Evolutionary conservation across 208 protist genomes (phyloP).

Genomic region (Plasmodiophora brassicae): DNA sequence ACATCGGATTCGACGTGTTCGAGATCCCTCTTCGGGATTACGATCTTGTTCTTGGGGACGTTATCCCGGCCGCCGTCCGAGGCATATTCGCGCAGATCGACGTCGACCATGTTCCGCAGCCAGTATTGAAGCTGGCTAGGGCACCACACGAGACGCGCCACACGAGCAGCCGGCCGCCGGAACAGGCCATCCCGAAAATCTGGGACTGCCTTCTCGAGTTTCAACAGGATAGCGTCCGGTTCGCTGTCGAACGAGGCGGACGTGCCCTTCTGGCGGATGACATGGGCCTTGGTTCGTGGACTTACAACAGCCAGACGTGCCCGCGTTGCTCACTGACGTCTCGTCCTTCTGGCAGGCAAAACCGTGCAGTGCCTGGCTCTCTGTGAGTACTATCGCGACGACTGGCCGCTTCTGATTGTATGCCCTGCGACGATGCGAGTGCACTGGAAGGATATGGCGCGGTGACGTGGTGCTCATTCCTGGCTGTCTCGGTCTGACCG

Average conservation of each 20-base stretch:
- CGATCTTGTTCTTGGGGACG: neutral
- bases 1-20: neutral
- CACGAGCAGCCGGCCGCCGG: neutral
- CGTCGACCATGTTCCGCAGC: neutral
- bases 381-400: neutral
- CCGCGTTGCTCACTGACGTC: neutral
- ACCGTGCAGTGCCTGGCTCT: neutral
- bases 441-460: neutral
- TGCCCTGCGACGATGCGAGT: neutral
- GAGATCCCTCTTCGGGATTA: neutral
- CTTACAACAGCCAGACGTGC: neutral
- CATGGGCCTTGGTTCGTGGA: slow-evolving; percentile 21
- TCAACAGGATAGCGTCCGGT: slow-evolving; percentile 17
- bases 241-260: neutral
- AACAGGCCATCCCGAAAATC: neutral
- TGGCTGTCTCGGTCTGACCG: neutral
- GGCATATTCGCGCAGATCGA: neutral
- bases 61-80: neutral
- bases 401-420: neutral
- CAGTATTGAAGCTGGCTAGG: neutral
- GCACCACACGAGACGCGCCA: neutral
- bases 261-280: slow-evolving; percentile 18
- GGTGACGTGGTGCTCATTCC: neutral
- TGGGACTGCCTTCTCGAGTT: neutral
- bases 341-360: neutral